phyloP scores from a whole-genome alignment of 495 filamentous ascomycete genomes.

The Acidomyces sp. region DNA sequence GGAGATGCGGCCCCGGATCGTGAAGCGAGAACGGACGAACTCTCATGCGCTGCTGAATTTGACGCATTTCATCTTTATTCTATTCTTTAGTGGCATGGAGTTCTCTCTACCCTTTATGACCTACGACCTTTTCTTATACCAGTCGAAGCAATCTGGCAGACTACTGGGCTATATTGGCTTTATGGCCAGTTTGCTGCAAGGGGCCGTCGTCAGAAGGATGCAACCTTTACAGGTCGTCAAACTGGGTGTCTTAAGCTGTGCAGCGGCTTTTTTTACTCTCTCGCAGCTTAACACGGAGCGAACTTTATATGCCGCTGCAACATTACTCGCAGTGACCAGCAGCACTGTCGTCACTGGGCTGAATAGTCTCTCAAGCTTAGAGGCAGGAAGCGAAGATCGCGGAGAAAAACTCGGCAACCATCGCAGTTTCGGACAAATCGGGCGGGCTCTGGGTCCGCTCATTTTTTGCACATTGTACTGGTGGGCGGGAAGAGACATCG shows the following conservation, averaged over 20 bases:
- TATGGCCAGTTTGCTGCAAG: slow-evolving; percentile 82
- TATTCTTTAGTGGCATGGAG: slow-evolving; percentile 96
- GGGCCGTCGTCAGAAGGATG: slow-evolving; percentile 64
- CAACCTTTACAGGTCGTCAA: slow-evolving; percentile 67
- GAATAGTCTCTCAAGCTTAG: slow-evolving; percentile 82
- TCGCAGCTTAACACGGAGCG: slow-evolving; percentile 48
- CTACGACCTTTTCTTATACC: slow-evolving; percentile 74
- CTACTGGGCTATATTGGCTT: slow-evolving; percentile 87
- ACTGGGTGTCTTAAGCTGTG: slow-evolving; percentile 63
- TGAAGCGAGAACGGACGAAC: slow-evolving; percentile 47
- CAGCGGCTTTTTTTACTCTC: slow-evolving; percentile 67
- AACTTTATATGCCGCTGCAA: slow-evolving; percentile 67
- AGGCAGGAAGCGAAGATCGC: slow-evolving; percentile 64
- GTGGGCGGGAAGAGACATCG: slow-evolving; percentile 86
- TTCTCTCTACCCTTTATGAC: slow-evolving; percentile 95
- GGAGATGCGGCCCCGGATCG: slow-evolving; percentile 20
- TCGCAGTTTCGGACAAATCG: slow-evolving; percentile 75
- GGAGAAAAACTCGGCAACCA: slow-evolving; percentile 77
- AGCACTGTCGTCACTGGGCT: slow-evolving; percentile 90
- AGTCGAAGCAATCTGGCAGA: slow-evolving; percentile 66
- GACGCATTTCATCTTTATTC: slow-evolving; percentile 79
- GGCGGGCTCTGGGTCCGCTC: slow-evolving; percentile 71
- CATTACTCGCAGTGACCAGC: slow-evolving; percentile 71
- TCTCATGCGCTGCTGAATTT: slow-evolving; percentile 70
- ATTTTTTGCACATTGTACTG: slow-evolving; percentile 95